Percentiles rank a stretch among this genome's conserved stretches.
Evolutionary conservation across 176 grass and related monocot species (phyloP).

Genomic region (Tillandsia fasciculata): DNA sequence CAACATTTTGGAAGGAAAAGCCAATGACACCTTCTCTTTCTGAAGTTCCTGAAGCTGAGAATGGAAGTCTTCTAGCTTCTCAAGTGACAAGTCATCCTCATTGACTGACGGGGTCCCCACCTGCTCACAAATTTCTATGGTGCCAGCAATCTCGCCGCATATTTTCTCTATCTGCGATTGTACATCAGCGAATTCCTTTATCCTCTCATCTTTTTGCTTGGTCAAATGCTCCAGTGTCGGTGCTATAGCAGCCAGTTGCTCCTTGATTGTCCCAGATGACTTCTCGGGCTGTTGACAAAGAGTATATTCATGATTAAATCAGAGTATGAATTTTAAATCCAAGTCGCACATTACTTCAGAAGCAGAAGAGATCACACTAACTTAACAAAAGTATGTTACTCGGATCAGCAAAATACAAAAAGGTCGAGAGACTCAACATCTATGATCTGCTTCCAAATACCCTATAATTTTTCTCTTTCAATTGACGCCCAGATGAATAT

Average conservation of each 20-base stretch:
- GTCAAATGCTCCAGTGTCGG: constrained; percentile 74
- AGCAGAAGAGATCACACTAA: too few species aligned
- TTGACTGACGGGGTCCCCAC: constrained; percentile 59
- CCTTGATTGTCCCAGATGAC: constrained; percentile 86
- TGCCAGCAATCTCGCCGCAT: constrained; percentile 85
- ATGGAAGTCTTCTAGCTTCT: constrained; percentile 76
- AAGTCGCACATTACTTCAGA: too few species aligned
- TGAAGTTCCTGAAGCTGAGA: constrained; percentile 87
- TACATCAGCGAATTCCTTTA: constrained; percentile 61
- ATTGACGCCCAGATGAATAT: too few species aligned
- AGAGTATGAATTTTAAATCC: too few species aligned
- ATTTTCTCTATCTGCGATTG: constrained; percentile 89
- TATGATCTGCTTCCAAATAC: too few species aligned
- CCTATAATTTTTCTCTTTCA: too few species aligned
- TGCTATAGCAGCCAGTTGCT: constrained; percentile 79
- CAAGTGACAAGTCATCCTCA: constrained; percentile 75
- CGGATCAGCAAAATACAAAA: too few species aligned
- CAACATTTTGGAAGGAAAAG: background rate
- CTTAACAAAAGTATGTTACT: too few species aligned
- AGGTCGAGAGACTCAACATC: too few species aligned
- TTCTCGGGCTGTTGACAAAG: constrained; percentile 66
- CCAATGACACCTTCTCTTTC: constrained; percentile 79
- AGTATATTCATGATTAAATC: background rate
- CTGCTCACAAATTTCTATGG: constrained; percentile 52
- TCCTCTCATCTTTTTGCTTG: constrained; percentile 77